These are phyloP conservation scores for Cryptococcus jaspeensis DNA, from an alignment of 1,284 basidiomycete genomes.

Conservation along the genomic window DNA sequence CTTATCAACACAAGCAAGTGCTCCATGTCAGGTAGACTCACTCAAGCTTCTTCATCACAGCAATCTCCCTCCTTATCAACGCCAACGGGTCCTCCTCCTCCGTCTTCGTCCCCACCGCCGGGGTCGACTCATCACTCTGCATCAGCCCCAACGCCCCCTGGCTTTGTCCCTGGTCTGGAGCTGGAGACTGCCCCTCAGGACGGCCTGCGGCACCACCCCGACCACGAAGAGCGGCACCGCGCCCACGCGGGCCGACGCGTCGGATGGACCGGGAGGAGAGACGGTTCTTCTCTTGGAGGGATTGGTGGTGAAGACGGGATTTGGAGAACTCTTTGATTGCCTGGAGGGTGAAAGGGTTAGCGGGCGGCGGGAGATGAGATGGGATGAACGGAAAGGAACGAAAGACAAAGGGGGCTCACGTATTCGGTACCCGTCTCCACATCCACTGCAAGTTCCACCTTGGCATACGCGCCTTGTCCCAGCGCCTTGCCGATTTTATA, in stretches of 20 bases:
- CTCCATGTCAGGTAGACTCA: constrained; percentile 21
- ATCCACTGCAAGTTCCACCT: constrained; percentile 49
- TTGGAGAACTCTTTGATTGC: constrained; percentile 54
- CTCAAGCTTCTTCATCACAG: constrained; percentile 55
- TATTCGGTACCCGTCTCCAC: constrained; percentile 49
- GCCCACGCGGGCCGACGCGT: not conserved
- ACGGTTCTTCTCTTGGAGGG: constrained; percentile 38
- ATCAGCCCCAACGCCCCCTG: not conserved
- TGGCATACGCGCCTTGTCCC: constrained; percentile 51
- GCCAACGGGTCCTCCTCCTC: constrained; percentile 43
- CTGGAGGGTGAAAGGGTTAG: constrained; percentile 17
- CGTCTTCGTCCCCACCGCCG: constrained; percentile 14
- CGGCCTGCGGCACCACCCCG: not conserved
- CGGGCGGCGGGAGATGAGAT: not conserved
- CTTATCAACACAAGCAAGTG: too few relatives aligned
- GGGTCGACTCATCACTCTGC: constrained; percentile 5
- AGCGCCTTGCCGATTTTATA: constrained; percentile 48
- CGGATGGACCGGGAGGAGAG: constrained; percentile 15
- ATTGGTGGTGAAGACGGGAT: constrained; percentile 44
- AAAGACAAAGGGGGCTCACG: constrained; percentile 27
- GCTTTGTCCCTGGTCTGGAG: not conserved
- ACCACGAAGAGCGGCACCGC: not conserved
- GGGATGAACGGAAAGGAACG: not conserved
- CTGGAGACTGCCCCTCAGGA: not conserved
- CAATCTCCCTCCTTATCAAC: constrained; percentile 51